A percentile compares a stretch with the other conserved stretches of the same genome.
These are phyloP conservation scores for Houttuynia cordata DNA, from an alignment of 164 flowering plant genomes.

Conservation along the genomic window DNA sequence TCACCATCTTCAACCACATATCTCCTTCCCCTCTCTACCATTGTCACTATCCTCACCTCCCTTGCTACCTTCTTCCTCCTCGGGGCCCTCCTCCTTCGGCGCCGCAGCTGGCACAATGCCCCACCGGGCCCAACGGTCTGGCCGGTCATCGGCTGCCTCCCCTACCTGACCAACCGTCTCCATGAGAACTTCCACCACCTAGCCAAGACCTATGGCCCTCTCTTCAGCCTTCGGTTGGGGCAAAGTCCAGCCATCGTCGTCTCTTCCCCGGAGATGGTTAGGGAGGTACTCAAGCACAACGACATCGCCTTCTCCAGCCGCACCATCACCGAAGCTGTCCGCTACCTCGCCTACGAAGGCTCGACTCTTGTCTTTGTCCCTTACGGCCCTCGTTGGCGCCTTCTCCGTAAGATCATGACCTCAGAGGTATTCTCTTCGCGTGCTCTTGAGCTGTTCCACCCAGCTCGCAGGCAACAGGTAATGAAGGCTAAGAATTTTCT, in stretches of 20 bases:
- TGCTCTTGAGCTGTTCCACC: constrained; percentile 15
- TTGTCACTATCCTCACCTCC: constrained; percentile 3
- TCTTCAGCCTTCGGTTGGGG: constrained; percentile 20
- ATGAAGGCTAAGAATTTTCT: no score
- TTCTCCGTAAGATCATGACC: constrained; percentile 17
- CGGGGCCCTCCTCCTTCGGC: constrained; percentile 5
- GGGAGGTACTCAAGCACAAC: constrained; percentile 19
- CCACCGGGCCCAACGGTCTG: constrained; percentile 21
- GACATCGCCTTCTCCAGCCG: constrained; percentile 23
- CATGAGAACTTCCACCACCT: constrained; percentile 20
- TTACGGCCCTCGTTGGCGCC: constrained; percentile 18
- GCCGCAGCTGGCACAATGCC: constrained; percentile 12
- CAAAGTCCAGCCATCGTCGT: constrained; percentile 21
- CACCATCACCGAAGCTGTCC: constrained; percentile 20
- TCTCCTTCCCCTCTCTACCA: constrained; percentile 5
- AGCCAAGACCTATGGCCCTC: constrained; percentile 15
- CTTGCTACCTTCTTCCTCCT: constrained; percentile 8
- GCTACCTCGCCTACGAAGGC: constrained; percentile 13
- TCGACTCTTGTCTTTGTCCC: constrained; percentile 20
- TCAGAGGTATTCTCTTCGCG: constrained; percentile 19
- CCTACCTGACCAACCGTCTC: constrained; percentile 16
- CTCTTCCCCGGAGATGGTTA: constrained; percentile 16
- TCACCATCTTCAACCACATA: not conserved
- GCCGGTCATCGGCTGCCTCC: constrained; percentile 20
- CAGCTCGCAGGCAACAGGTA: constrained; percentile 18